Evolutionary conservation across 2,329 filamentous ascomycete genomes (phyloP), one percentile per base, ranked within the genome.

Genomic region (Pezicula radicicola): DNA sequence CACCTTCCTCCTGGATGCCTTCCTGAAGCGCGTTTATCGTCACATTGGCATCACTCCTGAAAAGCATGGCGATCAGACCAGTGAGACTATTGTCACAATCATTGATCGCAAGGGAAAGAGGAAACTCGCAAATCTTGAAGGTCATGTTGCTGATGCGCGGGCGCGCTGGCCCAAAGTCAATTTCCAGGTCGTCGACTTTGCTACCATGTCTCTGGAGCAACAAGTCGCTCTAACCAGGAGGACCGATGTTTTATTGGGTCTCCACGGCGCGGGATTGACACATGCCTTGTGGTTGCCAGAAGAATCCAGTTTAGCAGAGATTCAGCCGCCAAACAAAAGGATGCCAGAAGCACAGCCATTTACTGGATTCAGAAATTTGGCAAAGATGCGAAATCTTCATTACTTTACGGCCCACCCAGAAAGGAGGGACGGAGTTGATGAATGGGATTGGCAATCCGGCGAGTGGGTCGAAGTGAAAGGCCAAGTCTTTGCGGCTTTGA

Each of bases 181-280:
- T 10, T 51, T 63, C 44, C 49, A 59, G 12, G 35, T 59, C 12
- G 46, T 57, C 25, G 56, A 61, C 45, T 60, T 65, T 21, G 58
- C 58, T 2, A 39, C 44, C 2, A 16, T 61, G 6, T 44, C 44
- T 8, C 49, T 64, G n/a, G 39, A 40, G 10, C 57, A 63, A 37
- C 63, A 65, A 54, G 16, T 65, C 13, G 30, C 44, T 12, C 18
- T 63, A n/a, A 55, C 57, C 5, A 48, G 52, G 30, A 18, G 40
- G 2, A 62, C 60, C 2, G 58, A 61, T 43, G 55, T 65, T 1
- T 48, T 63, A 10, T 51, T 64, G 15, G 63, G 60, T 6, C 51
- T 61, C 40, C 59, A 55, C n/a, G 63, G 61, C 13, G 63, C 61
- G 2, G 63, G 55, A 12, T 51, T 65, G 51, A 60, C 60, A 16